Conservation (phyloP, 805 yeast genomes). For the Yarrowia osloensis region DNA sequence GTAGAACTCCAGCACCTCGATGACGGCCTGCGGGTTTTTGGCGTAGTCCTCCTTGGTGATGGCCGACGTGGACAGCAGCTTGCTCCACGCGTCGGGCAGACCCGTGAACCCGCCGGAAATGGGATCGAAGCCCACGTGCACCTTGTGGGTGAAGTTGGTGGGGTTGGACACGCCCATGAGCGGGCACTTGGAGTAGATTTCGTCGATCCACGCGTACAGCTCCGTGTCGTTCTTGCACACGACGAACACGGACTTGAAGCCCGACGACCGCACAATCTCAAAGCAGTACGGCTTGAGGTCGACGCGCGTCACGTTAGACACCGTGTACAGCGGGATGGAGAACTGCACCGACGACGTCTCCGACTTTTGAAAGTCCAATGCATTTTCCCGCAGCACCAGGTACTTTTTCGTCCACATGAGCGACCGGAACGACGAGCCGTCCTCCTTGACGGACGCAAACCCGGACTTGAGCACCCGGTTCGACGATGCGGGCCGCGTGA, state of each 20-base stretch:
- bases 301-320: slow-evolving; percentile 64
- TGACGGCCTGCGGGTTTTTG: slow-evolving; percentile 91
- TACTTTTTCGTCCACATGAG: slow-evolving; percentile 92
- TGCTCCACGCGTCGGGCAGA: slow-evolving; percentile 90
- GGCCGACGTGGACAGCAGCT: slow-evolving; percentile 77
- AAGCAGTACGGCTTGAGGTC: slow-evolving; percentile 77
- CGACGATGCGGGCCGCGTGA: slow-evolving; percentile 16
- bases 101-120: slow-evolving; percentile 87
- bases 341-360: slow-evolving; percentile 40
- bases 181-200: slow-evolving; percentile 55
- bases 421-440: slow-evolving; percentile 67
- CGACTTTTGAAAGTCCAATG: slow-evolving; percentile 67
- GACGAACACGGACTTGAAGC: slow-evolving; percentile 65
- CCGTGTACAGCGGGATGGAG: slow-evolving; percentile 57
- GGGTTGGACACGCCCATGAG: slow-evolving; percentile 75
- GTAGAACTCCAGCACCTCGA: slow-evolving; percentile 85
- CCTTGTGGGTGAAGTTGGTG: slow-evolving; percentile 90
- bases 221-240: slow-evolving; percentile 79
- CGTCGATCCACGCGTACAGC: slow-evolving; percentile 86
- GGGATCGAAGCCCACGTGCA: slow-evolving; percentile 89
- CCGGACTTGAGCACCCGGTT: slow-evolving; percentile 52
- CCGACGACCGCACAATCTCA: slow-evolving; percentile 57
- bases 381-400: slow-evolving; percentile 73
- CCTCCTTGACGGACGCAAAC: slow-evolving; percentile 91
- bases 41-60: slow-evolving; percentile 85